These are phyloP conservation scores for Casuarina cunninghamiana DNA, from an alignment of 306 rosid species.

Conservation along the genomic window DNA sequence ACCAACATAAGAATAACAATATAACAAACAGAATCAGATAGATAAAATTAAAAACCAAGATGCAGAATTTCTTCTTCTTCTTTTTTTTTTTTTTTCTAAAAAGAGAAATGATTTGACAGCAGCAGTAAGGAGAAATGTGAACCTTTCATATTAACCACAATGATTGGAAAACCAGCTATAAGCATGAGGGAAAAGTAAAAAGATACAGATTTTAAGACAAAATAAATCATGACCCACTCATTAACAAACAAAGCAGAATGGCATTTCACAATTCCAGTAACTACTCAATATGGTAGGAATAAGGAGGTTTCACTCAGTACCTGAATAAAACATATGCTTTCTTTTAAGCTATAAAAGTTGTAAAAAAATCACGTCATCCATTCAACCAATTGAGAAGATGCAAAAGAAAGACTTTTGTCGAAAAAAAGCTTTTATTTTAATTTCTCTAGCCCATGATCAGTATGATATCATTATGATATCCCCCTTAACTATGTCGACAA, in stretches of 20 bases:
- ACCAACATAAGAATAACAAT: background rate
- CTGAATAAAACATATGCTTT: background rate
- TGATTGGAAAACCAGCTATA: background rate
- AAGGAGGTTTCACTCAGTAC: background rate
- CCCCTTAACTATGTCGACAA: background rate
- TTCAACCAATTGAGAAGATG: background rate
- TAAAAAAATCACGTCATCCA: background rate
- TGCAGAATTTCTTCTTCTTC: background rate
- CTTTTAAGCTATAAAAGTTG: background rate
- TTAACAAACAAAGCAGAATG: background rate
- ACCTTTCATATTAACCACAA: background rate
- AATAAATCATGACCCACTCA: background rate
- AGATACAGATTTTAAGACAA: background rate
- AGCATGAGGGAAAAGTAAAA: background rate
- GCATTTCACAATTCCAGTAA: background rate
- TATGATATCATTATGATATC: background rate
- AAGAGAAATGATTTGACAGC: background rate
- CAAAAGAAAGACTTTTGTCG: background rate
- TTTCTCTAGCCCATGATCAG: slow-evolving; percentile 5
- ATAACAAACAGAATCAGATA: background rate
- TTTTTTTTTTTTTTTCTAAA: background rate
- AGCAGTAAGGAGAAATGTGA: background rate
- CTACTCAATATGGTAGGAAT: background rate
- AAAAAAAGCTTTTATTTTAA: background rate
- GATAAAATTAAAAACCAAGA: background rate